Conservation (phyloP, 2,329 filamentous ascomycete species). For the Monascus ruber region DNA sequence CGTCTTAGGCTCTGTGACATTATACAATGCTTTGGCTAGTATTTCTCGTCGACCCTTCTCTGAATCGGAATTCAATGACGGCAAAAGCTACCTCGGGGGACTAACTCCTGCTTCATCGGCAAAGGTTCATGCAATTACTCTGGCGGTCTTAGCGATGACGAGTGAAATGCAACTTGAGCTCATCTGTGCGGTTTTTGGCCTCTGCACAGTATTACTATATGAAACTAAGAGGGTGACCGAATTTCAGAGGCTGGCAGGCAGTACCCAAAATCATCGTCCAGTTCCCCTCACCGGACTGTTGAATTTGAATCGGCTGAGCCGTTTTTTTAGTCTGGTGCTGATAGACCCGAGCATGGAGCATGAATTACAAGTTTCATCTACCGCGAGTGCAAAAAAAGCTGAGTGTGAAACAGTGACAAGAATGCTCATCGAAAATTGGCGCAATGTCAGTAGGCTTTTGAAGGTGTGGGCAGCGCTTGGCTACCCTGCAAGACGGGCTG, state of each 20-base stretch:
- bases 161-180: slow-evolving; percentile 28
- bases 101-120: slow-evolving; percentile 10
- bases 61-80: slow-evolving; percentile 5
- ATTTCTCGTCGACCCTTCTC: slow-evolving; percentile 17
- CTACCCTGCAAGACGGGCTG: slow-evolving; percentile 7
- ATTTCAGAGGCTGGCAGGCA: slow-evolving; percentile 7
- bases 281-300: slow-evolving; percentile 12
- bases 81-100: slow-evolving; percentile 10
- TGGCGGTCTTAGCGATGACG: slow-evolving; percentile 27
- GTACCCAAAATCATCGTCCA: slow-evolving; percentile 8
- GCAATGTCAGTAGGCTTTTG: slow-evolving; percentile 21
- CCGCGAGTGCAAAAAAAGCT: slow-evolving; percentile 13
- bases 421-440: slow-evolving; percentile 27
- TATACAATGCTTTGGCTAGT: slow-evolving; percentile 20
- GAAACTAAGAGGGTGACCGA: slow-evolving; percentile 13
- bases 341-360: slow-evolving; percentile 7
- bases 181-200: slow-evolving; percentile 30
- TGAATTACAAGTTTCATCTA: slow-evolving; percentile 4
- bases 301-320: slow-evolving; percentile 17
- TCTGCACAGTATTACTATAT: slow-evolving; percentile 21
- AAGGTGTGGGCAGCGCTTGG: slow-evolving; percentile 11
- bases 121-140: slow-evolving; percentile 22
- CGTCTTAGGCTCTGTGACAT: slow-evolving; percentile 24
- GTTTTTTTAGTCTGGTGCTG: slow-evolving; percentile 23
- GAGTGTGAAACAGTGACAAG: slow-evolving; percentile 18